phyloP scores from a whole-genome alignment of 805 yeast species.

The Martiniozyma abietophila region DNA sequence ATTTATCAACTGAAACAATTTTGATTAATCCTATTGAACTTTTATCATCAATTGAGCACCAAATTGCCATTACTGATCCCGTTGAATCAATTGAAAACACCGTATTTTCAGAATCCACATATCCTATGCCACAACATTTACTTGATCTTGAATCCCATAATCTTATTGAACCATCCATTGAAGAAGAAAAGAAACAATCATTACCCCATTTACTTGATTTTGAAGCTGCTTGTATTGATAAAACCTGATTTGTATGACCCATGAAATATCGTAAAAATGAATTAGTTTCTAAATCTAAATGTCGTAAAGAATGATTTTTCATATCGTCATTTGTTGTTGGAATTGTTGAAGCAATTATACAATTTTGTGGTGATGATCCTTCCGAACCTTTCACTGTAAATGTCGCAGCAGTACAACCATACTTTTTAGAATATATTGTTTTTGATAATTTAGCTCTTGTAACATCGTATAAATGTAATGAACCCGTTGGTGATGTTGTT shows the following conservation, averaged over 20 bases:
- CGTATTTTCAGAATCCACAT: constrained; percentile 2
- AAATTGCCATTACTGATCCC: constrained; percentile 69
- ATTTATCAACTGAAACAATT: constrained; percentile 16
- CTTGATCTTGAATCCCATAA: constrained; percentile 79
- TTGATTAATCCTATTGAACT: constrained; percentile 10
- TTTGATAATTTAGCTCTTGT: constrained; percentile 58
- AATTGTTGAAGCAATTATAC: constrained; percentile 71
- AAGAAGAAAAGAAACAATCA: constrained; percentile 38
- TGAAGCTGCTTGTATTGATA: constrained; percentile 58
- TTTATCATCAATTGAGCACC: constrained; percentile 25
- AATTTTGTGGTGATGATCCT: constrained; percentile 39
- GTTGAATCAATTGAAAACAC: constrained; percentile 73
- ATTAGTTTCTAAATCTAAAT: constrained; percentile 67
- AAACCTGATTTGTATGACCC: constrained; percentile 78
- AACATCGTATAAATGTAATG: constrained; percentile 75
- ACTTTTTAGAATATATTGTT: constrained; percentile 74
- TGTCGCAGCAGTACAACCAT: constrained; percentile 81
- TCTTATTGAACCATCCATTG: constrained; percentile 72
- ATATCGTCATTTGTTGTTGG: constrained; percentile 4
- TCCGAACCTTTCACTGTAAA: constrained; percentile 58
- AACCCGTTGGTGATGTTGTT: constrained; percentile 71
- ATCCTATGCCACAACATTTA: constrained; percentile 18
- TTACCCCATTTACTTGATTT: constrained; percentile 36
- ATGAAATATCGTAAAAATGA: constrained; percentile 75
- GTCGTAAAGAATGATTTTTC: constrained; percentile 66